Conservation (phyloP, 257 asterid genomes). For the Solanum ossicruentum region DNA sequence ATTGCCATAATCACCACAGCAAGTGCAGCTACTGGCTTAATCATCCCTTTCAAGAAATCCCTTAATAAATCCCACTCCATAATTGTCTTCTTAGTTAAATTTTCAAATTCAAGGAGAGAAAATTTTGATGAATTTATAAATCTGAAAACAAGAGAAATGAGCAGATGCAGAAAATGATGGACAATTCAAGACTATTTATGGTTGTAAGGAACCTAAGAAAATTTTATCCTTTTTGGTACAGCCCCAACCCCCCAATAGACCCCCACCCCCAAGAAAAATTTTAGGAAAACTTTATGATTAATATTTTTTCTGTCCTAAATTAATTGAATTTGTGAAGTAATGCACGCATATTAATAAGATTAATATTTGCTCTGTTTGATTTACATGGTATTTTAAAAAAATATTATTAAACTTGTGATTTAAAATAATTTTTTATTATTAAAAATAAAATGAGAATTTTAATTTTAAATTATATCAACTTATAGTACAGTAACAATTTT, state of each 20-base stretch:
- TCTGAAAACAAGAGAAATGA: background rate
- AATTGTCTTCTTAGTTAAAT: background rate
- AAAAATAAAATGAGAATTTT: no score
- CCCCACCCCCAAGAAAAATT: background rate
- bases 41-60: conserved; percentile 71
- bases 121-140: background rate
- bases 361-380: no score
- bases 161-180: background rate
- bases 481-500: fast-evolving
- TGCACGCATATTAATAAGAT: no score
- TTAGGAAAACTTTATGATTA: background rate
- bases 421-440: no score
- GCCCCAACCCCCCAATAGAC: background rate
- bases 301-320: no score
- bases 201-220: background rate
- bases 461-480: no score
- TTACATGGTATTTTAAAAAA: no score
- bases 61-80: conserved; percentile 60
- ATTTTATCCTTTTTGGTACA: background rate
- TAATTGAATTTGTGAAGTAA: no score
- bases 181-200: background rate
- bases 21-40: conserved; percentile 75
- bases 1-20: conserved; percentile 72
- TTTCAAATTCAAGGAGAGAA: background rate
- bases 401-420: no score